Conservation (phyloP, 228 moss, liverwort and hornwort genomes). For the Sphagnum fallax region DNA sequence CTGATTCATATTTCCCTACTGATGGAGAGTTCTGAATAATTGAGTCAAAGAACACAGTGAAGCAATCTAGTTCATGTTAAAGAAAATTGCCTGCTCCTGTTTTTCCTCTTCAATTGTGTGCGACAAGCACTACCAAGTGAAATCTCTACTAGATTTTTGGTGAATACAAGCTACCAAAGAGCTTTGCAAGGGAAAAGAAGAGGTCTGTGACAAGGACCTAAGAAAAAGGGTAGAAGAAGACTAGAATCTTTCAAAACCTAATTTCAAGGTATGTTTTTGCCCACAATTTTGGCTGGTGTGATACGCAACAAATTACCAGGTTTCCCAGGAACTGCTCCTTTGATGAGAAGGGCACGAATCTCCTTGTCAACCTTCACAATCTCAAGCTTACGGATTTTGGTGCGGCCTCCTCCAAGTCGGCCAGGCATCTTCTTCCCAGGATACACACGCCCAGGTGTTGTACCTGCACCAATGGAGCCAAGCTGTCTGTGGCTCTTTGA, state of each 20-base stretch:
- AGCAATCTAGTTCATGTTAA: too few relatives aligned
- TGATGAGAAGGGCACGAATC: constrained; percentile 58
- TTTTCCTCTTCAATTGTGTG: too few relatives aligned
- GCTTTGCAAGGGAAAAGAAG: too few relatives aligned
- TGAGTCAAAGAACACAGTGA: too few relatives aligned
- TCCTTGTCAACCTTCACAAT: constrained; percentile 74
- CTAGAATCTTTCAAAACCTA: constrained; percentile 16
- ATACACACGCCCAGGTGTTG: constrained; percentile 96
- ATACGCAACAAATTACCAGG: constrained; percentile 73
- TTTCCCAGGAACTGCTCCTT: constrained; percentile 60
- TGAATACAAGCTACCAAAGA: too few relatives aligned
- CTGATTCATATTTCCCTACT: too few relatives aligned
- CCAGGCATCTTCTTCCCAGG: constrained; percentile 99
- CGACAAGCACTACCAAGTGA: too few relatives aligned
- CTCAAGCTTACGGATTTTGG: constrained; percentile 94
- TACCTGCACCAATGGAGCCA: constrained; percentile 97
- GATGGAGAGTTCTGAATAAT: too few relatives aligned
- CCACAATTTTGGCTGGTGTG: constrained; percentile 86
- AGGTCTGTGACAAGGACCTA: too few relatives aligned
- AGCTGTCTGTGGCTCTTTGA: constrained; percentile 93
- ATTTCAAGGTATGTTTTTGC: constrained; percentile 71
- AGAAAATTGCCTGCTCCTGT: too few relatives aligned
- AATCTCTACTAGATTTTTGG: too few relatives aligned
- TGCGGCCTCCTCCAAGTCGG: constrained; percentile 68
- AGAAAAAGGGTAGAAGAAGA: too few relatives aligned